Evolutionary conservation across 2,329 filamentous ascomycete genomes (phyloP).

Genomic region (Hypoxylon sp.): DNA sequence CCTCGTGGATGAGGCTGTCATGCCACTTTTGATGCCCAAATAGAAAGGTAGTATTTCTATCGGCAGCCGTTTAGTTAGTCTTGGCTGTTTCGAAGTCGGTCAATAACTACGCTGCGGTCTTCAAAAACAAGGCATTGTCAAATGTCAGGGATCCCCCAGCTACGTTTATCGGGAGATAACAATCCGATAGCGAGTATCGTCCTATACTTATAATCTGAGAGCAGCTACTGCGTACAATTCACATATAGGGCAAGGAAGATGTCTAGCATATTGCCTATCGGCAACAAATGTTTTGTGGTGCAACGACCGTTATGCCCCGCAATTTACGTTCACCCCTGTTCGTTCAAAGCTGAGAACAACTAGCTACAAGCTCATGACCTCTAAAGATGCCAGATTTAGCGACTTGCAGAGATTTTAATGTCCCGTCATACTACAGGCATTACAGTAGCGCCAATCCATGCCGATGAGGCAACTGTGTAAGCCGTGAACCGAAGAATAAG

Average conservation of each 20-base stretch:
- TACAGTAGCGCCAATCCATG: constrained; percentile 26
- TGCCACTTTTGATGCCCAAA: constrained; percentile 16
- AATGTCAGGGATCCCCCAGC: constrained; percentile 4
- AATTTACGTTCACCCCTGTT: constrained; percentile 24
- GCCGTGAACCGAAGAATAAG: constrained; percentile 12
- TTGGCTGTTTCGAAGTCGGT: constrained; percentile 30
- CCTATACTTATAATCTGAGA: not conserved
- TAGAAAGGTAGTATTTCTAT: constrained; percentile 1
- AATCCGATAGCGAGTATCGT: constrained; percentile 6
- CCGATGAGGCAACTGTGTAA: constrained; percentile 19
- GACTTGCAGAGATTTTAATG: constrained; percentile 30
- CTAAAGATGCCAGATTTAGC: constrained; percentile 22
- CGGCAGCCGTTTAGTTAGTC: constrained; percentile 2
- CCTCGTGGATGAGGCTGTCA: constrained; percentile 21
- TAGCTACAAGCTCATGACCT: constrained; percentile 22
- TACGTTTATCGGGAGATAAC: constrained; percentile 9
- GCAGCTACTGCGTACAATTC: constrained; percentile 8
- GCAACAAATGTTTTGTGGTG: constrained; percentile 22
- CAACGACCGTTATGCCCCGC: constrained; percentile 38
- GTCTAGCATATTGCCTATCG: constrained; percentile 37
- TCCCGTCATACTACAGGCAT: constrained; percentile 28
- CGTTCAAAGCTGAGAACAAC: constrained; percentile 12
- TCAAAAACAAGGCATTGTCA: constrained; percentile 12
- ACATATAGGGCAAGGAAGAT: constrained; percentile 38
- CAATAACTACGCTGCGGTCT: not conserved